Percentiles rank a stretch among this genome's conserved stretches.
Conservation (phyloP, 1,284 basidiomycete species). For the Puccinia triticina region DNA sequence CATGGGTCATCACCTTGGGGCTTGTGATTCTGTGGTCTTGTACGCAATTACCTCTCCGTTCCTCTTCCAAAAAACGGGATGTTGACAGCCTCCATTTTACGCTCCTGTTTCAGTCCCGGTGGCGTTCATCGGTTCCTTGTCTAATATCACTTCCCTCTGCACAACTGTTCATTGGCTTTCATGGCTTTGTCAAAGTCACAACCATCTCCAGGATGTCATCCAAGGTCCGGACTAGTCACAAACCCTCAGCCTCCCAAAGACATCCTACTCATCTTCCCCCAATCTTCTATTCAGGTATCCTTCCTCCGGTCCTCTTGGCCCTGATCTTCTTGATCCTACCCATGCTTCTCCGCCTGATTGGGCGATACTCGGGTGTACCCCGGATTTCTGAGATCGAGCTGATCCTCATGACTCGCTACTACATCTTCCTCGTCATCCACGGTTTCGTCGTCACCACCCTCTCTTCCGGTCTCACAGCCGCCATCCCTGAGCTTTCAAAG, state of each 20-base stretch:
- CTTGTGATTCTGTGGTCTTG: constrained; percentile 70
- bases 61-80: not conserved
- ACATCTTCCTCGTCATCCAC: constrained; percentile 87
- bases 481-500: constrained; percentile 69
- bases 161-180: constrained; percentile 70
- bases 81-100: not conserved
- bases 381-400: constrained; percentile 80
- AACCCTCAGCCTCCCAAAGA: not conserved
- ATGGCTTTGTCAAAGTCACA: constrained; percentile 73
- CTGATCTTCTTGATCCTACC: constrained; percentile 89
- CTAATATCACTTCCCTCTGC: constrained; percentile 78
- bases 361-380: constrained; percentile 77
- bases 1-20: constrained; percentile 66
- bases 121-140: constrained; percentile 80
- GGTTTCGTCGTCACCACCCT: constrained; percentile 86
- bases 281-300: constrained; percentile 66
- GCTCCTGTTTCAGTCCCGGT: constrained; percentile 52
- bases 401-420: constrained; percentile 86
- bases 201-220: constrained; percentile 24
- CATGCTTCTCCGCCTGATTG: constrained; percentile 72
- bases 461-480: constrained; percentile 74
- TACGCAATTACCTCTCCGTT: not conserved
- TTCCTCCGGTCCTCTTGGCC: constrained; percentile 81
- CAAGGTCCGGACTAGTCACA: constrained; percentile 12
- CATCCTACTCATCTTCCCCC: not conserved